Evolutionary conservation across 2,329 filamentous ascomycete species (phyloP).

Genomic region (Hortaea werneckii): DNA sequence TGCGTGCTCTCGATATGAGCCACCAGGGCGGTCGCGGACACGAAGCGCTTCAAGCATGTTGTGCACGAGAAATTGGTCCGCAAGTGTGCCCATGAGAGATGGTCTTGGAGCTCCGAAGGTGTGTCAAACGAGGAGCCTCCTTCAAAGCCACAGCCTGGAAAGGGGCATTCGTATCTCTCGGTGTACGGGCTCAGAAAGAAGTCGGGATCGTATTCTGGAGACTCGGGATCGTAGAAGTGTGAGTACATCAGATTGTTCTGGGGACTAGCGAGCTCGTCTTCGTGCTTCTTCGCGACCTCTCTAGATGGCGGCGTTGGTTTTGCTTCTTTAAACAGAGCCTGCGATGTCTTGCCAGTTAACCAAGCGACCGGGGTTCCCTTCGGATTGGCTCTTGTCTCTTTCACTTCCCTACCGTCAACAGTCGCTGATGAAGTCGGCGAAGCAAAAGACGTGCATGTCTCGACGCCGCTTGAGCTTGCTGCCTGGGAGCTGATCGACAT

Average conservation of each 20-base stretch:
- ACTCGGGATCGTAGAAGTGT: conserved; percentile 41
- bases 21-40: conserved; percentile 27
- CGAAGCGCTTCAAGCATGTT: conserved; percentile 31
- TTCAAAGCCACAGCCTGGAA: conserved; percentile 34
- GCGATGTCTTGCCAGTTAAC: conserved; percentile 8
- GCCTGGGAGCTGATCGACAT: conserved; percentile 1
- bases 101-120: conserved; percentile 23
- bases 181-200: conserved; percentile 38
- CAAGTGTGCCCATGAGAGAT: conserved; percentile 28
- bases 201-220: conserved; percentile 37
- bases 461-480: not conserved
- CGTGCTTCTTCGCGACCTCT: not conserved
- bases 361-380: conserved; percentile 5
- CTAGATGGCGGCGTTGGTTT: conserved; percentile 14
- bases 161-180: conserved; percentile 45
- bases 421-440: no score
- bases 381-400: not conserved
- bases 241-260: conserved; percentile 30
- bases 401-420: no score
- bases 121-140: conserved; percentile 11
- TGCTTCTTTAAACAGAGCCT: conserved; percentile 27
- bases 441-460: no score
- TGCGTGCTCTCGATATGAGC: conserved; percentile 31
- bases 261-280: no score
- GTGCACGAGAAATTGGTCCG: conserved; percentile 29